Conservation (phyloP, 352 stramenopile genomes). For the Peronosclerospora sorghi region DNA sequence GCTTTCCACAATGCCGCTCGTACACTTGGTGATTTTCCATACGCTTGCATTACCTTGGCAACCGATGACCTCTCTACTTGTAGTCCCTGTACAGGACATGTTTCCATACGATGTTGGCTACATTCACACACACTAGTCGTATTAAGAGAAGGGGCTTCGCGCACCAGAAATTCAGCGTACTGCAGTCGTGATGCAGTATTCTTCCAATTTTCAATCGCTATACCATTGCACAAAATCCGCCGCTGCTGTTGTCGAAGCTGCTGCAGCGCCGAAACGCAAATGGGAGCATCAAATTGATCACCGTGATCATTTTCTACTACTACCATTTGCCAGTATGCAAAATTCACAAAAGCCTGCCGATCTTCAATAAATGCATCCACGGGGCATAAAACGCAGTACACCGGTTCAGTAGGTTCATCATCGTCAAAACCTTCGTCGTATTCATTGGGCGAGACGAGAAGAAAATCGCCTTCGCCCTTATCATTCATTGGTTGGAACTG, state of each 20-base stretch:
- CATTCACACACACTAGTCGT: constrained; percentile 5
- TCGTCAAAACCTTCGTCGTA: constrained; percentile 38
- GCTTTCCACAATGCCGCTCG: constrained; percentile 35
- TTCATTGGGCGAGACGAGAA: constrained; percentile 24
- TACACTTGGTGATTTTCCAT: constrained; percentile 32
- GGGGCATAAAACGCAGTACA: constrained; percentile 61
- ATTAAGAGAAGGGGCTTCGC: constrained; percentile 9
- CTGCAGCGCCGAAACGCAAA: constrained; percentile 29
- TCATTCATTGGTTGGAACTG: constrained; percentile 5
- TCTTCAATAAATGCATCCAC: constrained; percentile 47
- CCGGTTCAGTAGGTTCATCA: constrained; percentile 28
- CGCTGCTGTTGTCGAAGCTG: constrained; percentile 35
- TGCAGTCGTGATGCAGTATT: constrained; percentile 23
- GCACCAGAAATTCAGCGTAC: constrained; percentile 44
- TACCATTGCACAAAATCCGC: constrained; percentile 50
- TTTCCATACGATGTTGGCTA: constrained; percentile 10
- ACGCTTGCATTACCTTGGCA: constrained; percentile 27
- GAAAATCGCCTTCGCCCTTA: constrained; percentile 21
- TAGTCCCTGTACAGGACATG: constrained; percentile 16
- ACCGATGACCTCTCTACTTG: constrained; percentile 40
- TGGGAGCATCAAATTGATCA: constrained; percentile 29
- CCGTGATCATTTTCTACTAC: constrained; percentile 64
- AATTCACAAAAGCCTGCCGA: constrained; percentile 30
- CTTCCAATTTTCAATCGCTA: constrained; percentile 52
- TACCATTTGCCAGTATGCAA: constrained; percentile 53